Base-by-base conservation (phyloP, 148 eudicot species). In the Cornus controversa region DNA sequence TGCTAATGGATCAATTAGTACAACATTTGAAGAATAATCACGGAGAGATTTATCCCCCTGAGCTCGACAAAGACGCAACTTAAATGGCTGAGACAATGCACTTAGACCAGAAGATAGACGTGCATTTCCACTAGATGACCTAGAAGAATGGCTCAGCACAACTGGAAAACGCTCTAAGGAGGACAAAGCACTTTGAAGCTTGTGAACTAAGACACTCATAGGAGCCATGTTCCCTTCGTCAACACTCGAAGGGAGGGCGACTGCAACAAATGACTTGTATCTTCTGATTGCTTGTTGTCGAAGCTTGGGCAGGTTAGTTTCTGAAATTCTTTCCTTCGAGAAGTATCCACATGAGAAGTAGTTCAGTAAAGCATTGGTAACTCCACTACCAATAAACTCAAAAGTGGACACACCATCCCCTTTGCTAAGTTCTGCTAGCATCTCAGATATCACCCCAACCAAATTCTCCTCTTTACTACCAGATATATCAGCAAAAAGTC, bases 321-420 rank as follows among this genome's bases (percentile, higher is more conserved):
- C 99, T 23, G 97, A 91, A 25, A 92, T 67, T 80, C 82, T 92
- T 75, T 92, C 98, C 83, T 93, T 93, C 34, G 90, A 86, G 74
- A 93, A 89, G 83, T 76, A 86, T 22, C 98, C 98, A 81, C 92
- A 93, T 15, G 98, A 93, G 69, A 96, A 92, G 77, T 93, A 96
- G 88, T 87, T 92, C 66, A 96, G 86, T 50, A 93, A 79, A 71
- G 99, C 86, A 50, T 82, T 86, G 73, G 92, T 94, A 50, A 86
- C 98, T 27, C 99, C 98, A 86, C 99, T 96, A 13, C 99, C 99
- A 78, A 89, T 93, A 75, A 96, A 96, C 87, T 96, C 99, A 82
- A 93, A 96, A 29, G 97, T 93, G 31, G 99, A 96, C 66, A 96
- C 97, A 70, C 99, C 98, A 82, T 90, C 98, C 64, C 93, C 98